Evolutionary conservation across 768 basidiomycete species (phyloP), one percentile per base, ranked within the genome.

Genomic region (Mycena crocata): DNA sequence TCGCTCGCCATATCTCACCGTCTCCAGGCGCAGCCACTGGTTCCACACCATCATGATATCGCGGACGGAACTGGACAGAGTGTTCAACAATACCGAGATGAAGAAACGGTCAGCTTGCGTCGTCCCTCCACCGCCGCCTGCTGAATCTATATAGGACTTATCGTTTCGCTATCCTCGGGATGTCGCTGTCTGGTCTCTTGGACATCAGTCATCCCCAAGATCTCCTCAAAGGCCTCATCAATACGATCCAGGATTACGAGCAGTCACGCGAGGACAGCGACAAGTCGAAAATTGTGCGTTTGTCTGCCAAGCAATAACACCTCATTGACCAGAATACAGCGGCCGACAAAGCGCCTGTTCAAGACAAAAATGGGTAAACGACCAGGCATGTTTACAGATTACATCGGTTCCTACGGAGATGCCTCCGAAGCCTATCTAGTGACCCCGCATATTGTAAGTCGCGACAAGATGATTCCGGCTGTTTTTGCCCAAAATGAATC

Each of bases 11-110:
- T 42, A 10, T 49, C 58, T 56, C 49, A 52, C 15, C 40, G 42
- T 3, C 12, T 34, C 31, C 74, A 95, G 94, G 57, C 89, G 89
- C 59, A 90, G 89, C 68, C 90, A 94, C 74, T 95, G 94, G 94
- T 93, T 93, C 73, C 92, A 94, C 75, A 96, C 95, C 15, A 89
- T 96, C 70, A 85, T 93, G 73, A 87, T 96, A 72, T 89, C 91
- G 59, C 87, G 87, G 51, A 72, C 81, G 21, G 95, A 95, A 58
- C 86, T 96, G 5, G 90, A 93, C 62, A 87, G 83, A 54, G 87
- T 87, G 59, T 96, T 95, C 76, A 89, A 83, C 71, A 93, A 92
- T 74, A 76, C 77, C 9, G 87, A 86, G 23, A 94, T 94, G 89
- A 91, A 87, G 83, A 93, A 89, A 78, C 86, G 93, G 93, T 93